phyloP scores from a whole-genome alignment of 345 rosid genomes.

The Citrus cavaleriei region DNA sequence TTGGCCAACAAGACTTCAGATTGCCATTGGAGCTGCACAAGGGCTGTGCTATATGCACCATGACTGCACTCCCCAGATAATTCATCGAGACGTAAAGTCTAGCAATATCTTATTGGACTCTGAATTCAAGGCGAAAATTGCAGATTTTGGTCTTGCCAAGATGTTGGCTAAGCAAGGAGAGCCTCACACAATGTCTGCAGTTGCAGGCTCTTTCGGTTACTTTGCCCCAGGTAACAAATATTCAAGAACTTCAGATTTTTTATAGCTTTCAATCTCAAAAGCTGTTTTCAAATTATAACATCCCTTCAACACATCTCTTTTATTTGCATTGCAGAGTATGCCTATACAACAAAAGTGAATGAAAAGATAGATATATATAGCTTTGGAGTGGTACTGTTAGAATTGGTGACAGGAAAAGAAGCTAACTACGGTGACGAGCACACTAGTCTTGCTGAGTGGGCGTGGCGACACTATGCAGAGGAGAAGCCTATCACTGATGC shows the following conservation, averaged over 20 bases:
- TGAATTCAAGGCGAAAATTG: constrained; percentile 67
- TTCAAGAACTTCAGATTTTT: neutral
- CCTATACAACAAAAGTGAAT: constrained; percentile 70
- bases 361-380: constrained; percentile 85
- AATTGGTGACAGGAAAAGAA: constrained; percentile 78
- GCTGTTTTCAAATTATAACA: neutral
- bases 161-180: constrained; percentile 56
- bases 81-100: constrained; percentile 87
- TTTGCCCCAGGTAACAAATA: constrained; percentile 77
- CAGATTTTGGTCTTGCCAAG: constrained; percentile 94
- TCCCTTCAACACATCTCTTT: neutral
- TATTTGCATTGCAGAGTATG: constrained; percentile 51
- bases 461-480: constrained; percentile 58
- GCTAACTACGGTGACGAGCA: constrained; percentile 60
- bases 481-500: constrained; percentile 43
- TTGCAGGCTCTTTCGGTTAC: constrained; percentile 91
- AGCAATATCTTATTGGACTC: constrained; percentile 84
- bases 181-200: constrained; percentile 70
- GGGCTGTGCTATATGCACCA: constrained; percentile 94
- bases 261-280: neutral
- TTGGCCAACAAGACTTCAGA: constrained; percentile 73
- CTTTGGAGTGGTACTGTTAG: constrained; percentile 88
- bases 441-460: constrained; percentile 81
- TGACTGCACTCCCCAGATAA: constrained; percentile 63
- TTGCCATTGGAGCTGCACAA: constrained; percentile 81